Evolutionary conservation across 2,329 filamentous ascomycete species (phyloP).

Genomic region (Trichoderma sp.): DNA sequence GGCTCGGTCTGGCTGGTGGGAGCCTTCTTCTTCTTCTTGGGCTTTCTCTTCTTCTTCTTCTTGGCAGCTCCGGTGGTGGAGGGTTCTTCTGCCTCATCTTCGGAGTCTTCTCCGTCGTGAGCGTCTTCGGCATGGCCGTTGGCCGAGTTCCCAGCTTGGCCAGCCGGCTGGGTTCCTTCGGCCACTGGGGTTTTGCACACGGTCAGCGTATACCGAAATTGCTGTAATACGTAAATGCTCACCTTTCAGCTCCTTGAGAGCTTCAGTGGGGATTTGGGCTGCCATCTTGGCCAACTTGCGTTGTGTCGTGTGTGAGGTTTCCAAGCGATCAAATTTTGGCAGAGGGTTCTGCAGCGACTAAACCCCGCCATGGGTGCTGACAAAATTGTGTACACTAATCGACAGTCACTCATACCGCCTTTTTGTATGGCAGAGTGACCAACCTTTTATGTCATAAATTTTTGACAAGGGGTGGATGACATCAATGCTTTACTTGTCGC

Average conservation of each 20-base stretch:
- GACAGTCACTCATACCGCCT: not conserved
- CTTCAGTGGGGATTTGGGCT: slow-evolving; percentile 43
- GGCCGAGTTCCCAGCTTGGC: slow-evolving; percentile 41
- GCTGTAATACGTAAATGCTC: not conserved
- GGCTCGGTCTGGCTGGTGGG: slow-evolving; percentile 71
- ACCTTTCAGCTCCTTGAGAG: slow-evolving; percentile 46
- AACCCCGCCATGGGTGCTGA: slow-evolving; percentile 18
- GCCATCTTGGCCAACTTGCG: slow-evolving; percentile 38
- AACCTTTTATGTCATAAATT: not conserved
- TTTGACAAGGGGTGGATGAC: not conserved
- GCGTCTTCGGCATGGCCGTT: slow-evolving; percentile 39
- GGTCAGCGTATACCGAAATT: not conserved
- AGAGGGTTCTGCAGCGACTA: not conserved
- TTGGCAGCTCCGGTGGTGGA: slow-evolving; percentile 36
- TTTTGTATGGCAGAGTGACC: not conserved
- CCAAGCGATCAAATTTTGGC: slow-evolving; percentile 15
- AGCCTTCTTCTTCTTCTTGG: slow-evolving; percentile 78
- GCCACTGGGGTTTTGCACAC: slow-evolving; percentile 28
- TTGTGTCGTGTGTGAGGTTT: slow-evolving; percentile 12
- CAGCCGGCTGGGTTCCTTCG: slow-evolving; percentile 40
- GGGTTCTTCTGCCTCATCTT: slow-evolving; percentile 52
- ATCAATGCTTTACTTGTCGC: not conserved
- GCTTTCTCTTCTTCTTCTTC: slow-evolving; percentile 72
- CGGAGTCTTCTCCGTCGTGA: slow-evolving; percentile 49
- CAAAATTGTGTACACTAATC: not conserved